phyloP scores from a whole-genome alignment of 176 grass and related monocot species.

The Alopecurus myosuroides region DNA sequence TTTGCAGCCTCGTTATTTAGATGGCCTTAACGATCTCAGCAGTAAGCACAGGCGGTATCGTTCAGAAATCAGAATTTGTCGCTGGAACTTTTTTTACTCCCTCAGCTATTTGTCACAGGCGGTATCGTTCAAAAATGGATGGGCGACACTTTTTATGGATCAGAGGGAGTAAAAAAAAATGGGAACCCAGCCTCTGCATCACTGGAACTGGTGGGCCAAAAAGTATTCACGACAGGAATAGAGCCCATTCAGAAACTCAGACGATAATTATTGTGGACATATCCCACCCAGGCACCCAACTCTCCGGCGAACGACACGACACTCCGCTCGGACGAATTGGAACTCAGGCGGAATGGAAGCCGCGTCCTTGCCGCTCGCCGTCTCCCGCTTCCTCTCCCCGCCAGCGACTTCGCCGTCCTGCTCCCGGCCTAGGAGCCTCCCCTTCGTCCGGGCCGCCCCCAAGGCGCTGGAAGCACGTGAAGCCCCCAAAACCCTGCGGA shows the following conservation, averaged over 20 bases:
- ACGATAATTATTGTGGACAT: neutral
- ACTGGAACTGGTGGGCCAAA: neutral
- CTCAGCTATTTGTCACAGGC: no score
- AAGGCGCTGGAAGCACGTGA: conserved; percentile 36
- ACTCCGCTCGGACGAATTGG: neutral
- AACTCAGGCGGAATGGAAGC: conserved; percentile 30
- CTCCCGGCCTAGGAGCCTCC: neutral
- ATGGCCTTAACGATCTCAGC: no score
- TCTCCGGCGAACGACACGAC: conserved; percentile 5
- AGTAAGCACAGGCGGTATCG: no score
- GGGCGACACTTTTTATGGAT: no score
- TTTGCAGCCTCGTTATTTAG: no score
- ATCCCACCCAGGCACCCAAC: conserved; percentile 9
- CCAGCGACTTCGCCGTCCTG: neutral
- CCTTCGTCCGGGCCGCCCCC: neutral
- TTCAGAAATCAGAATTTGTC: no score
- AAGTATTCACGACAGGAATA: neutral
- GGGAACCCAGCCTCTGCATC: neutral
- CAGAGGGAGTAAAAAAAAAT: no score
- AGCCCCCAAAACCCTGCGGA: conserved; percentile 17
- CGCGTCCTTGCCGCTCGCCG: conserved; percentile 35
- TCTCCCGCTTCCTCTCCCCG: conserved; percentile 29
- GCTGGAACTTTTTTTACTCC: no score
- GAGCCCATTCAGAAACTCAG: neutral
- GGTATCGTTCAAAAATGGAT: no score